Percentiles rank a stretch among this genome's conserved stretches.
Conservation (phyloP, 1,284 basidiomycete species). For the Ganoderma leucocontextum region DNA sequence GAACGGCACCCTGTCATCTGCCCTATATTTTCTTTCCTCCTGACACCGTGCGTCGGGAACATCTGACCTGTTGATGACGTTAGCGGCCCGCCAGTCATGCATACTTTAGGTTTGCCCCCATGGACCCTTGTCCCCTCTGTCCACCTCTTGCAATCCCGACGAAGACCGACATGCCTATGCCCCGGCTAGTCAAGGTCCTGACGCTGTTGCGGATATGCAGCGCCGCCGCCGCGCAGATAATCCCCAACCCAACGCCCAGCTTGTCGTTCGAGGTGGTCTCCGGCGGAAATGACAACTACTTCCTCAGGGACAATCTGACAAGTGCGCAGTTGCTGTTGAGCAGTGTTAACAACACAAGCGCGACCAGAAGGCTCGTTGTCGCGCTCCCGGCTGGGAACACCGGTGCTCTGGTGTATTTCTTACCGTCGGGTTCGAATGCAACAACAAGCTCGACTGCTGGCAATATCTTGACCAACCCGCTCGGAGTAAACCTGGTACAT, state of each 20-base stretch:
- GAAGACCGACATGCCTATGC: neutral
- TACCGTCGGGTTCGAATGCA: conserved; percentile 34
- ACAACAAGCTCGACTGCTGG: neutral
- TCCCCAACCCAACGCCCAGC: conserved; percentile 7
- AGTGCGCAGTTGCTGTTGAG: conserved; percentile 49
- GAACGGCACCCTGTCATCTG: neutral
- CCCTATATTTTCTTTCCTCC: neutral
- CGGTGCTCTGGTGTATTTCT: conserved; percentile 48
- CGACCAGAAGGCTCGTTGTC: conserved; percentile 45
- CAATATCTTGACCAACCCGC: conserved; percentile 25
- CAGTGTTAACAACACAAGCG: conserved; percentile 40
- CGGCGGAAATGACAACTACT: conserved; percentile 52
- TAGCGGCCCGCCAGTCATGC: neutral
- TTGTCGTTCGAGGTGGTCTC: conserved; percentile 35
- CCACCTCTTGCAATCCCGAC: neutral
- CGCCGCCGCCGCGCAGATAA: conserved; percentile 9
- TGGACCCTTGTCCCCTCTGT: neutral
- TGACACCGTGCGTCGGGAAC: neutral
- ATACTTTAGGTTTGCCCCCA: neutral
- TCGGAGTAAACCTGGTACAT: conserved; percentile 32
- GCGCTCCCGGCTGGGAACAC: conserved; percentile 53
- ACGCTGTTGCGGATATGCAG: neutral
- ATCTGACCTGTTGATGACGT: neutral
- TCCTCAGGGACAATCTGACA: conserved; percentile 49
- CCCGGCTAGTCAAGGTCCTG: neutral